A percentile compares a stretch with the other conserved stretches of the same genome.
Conservation (phyloP, 2,329 filamentous ascomycete species). For the Onygenales sp. region DNA sequence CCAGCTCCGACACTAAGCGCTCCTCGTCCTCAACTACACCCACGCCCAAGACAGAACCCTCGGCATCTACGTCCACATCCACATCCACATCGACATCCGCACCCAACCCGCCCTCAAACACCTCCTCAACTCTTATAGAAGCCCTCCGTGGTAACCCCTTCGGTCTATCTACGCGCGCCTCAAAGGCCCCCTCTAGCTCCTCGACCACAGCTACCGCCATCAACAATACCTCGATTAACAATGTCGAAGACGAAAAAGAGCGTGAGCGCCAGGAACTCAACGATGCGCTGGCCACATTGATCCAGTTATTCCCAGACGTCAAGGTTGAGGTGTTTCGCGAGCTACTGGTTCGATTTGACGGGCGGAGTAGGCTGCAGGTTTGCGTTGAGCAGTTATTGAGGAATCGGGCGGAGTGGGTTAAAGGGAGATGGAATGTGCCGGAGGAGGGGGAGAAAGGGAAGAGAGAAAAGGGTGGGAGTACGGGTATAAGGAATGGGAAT, state of each 20-base stretch:
- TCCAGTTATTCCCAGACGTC: slow-evolving; percentile 37
- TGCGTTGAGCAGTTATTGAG: slow-evolving; percentile 39
- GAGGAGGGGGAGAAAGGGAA: slow-evolving; percentile 7
- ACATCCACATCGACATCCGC: neutral
- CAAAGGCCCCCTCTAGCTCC: slow-evolving; percentile 5
- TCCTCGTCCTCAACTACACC: neutral
- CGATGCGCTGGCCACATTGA: slow-evolving; percentile 29
- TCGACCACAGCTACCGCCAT: slow-evolving; percentile 7
- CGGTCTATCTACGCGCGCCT: slow-evolving; percentile 21
- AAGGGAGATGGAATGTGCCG: slow-evolving; percentile 36
- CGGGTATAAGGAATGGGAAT: slow-evolving; percentile 1
- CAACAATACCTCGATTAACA: slow-evolving; percentile 2
- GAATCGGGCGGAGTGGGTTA: slow-evolving; percentile 38
- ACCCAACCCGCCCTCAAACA: neutral
- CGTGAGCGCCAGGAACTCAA: slow-evolving; percentile 33
- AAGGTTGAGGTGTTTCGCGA: slow-evolving; percentile 40
- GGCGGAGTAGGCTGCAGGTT: slow-evolving; percentile 36
- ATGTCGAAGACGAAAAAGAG: slow-evolving; percentile 18
- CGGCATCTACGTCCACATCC: neutral
- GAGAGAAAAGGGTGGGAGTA: neutral
- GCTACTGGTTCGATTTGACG: slow-evolving; percentile 37
- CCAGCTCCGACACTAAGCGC: neutral
- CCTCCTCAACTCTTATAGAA: slow-evolving; percentile 30
- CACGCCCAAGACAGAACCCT: neutral
- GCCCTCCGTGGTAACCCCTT: slow-evolving; percentile 37